Percentiles rank a stretch among this genome's conserved stretches.
Evolutionary conservation across 2,329 filamentous ascomycete species (phyloP).

Genomic region (Blumeriella jaapii): DNA sequence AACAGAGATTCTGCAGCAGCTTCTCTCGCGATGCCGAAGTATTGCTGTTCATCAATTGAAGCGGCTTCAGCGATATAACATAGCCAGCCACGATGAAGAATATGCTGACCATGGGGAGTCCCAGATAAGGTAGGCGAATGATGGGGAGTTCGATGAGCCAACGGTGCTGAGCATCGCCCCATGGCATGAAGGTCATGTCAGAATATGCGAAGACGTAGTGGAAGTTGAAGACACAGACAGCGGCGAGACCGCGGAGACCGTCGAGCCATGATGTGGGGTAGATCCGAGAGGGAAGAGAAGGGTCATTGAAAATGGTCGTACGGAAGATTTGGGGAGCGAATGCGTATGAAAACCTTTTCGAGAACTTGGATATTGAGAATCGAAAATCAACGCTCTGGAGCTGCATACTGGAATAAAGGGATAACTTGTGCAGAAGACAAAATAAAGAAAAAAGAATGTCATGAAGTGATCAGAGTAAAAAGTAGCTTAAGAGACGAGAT

Average conservation of each 20-base stretch:
- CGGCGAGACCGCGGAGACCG: neutral
- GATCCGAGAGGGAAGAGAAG: neutral
- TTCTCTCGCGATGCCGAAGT: neutral
- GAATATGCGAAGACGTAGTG: neutral
- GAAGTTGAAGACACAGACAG: neutral
- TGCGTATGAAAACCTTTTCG: neutral
- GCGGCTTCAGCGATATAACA: neutral
- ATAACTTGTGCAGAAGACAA: no score
- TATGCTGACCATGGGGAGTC: neutral
- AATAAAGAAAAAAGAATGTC: no score
- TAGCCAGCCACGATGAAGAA: constrained; percentile 1
- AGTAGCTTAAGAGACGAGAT: no score
- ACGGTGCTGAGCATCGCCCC: neutral
- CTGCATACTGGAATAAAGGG: no score
- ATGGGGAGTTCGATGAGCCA: neutral
- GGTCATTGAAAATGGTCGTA: neutral
- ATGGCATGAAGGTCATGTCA: neutral
- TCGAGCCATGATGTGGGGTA: neutral
- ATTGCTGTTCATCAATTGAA: constrained; percentile 1
- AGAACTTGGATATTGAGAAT: neutral
- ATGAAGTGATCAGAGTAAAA: no score
- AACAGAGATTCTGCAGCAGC: neutral
- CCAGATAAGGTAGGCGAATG: neutral
- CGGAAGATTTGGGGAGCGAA: neutral
- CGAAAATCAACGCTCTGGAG: no score